These are phyloP conservation scores for Didymella sp. DNA, from an alignment of 2,329 filamentous ascomycete species.

Conservation along the genomic window DNA sequence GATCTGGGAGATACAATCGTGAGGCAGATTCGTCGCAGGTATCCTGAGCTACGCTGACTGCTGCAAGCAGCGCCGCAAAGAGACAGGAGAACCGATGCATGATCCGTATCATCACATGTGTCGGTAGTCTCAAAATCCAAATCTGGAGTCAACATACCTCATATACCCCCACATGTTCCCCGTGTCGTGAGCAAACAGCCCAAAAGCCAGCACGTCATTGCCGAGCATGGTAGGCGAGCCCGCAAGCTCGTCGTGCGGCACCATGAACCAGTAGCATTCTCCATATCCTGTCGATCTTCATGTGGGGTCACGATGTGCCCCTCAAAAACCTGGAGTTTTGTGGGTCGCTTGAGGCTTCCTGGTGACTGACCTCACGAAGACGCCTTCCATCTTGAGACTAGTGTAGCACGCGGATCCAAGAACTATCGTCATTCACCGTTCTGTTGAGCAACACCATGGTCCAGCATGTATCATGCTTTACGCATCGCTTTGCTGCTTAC, in stretches of 20 bases:
- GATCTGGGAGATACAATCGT: conserved; percentile 59
- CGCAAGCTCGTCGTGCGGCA: neutral
- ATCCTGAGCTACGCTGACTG: conserved; percentile 4
- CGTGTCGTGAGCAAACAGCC: neutral
- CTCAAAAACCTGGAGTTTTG: conserved; percentile 1
- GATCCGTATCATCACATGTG: neutral
- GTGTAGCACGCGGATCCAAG: neutral
- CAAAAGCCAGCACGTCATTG: neutral
- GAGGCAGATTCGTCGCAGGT: conserved; percentile 24
- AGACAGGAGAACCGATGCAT: neutral
- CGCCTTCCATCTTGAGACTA: conserved; percentile 5
- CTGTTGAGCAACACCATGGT: neutral
- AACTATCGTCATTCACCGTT: neutral
- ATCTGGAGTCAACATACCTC: neutral
- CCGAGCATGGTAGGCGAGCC: neutral
- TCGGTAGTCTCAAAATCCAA: neutral
- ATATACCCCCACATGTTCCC: neutral
- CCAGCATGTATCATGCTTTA: too few species aligned
- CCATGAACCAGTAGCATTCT: neutral
- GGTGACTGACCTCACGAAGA: neutral
- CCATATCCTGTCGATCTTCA: conserved; percentile 1
- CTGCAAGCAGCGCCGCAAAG: conserved; percentile 7
- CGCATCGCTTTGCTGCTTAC: too few species aligned
- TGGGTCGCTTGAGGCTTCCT: neutral
- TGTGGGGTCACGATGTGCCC: conserved; percentile 1